Evolutionary conservation across 768 basidiomycete species (phyloP).

Genomic region (Terana coerulea): DNA sequence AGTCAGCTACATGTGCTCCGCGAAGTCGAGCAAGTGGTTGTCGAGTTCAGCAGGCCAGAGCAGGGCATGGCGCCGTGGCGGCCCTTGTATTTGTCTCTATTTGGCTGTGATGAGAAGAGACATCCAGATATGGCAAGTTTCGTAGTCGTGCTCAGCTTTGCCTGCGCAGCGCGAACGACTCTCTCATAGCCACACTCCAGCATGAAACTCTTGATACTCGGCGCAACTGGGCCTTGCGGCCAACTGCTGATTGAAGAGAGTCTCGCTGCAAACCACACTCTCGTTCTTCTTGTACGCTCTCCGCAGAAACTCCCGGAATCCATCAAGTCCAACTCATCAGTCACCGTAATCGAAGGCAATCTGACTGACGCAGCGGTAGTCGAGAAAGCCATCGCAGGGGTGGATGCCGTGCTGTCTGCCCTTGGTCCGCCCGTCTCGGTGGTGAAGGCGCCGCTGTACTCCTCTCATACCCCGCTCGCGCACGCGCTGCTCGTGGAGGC

Average conservation of each 20-base stretch:
- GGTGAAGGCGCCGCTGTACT: conserved; percentile 37
- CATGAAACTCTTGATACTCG: conserved; percentile 64
- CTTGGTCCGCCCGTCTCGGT: conserved; percentile 50
- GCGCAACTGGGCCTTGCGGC: conserved; percentile 63
- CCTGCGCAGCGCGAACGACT: not conserved
- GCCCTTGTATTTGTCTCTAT: too few relatives aligned
- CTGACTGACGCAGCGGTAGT: conserved; percentile 50
- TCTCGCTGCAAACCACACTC: conserved; percentile 39
- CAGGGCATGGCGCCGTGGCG: too few relatives aligned
- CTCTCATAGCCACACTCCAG: not conserved
- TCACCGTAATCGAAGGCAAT: conserved; percentile 51
- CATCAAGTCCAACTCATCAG: conserved; percentile 38
- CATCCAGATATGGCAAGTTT: not conserved
- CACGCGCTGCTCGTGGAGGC: conserved; percentile 44
- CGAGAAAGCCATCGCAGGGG: conserved; percentile 48
- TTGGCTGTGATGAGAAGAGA: not conserved
- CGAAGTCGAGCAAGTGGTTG: too few relatives aligned
- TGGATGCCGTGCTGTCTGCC: conserved; percentile 62
- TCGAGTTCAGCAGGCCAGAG: too few relatives aligned
- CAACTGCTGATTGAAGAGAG: conserved; percentile 52
- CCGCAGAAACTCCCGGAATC: conserved; percentile 59
- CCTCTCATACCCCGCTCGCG: conserved; percentile 54
- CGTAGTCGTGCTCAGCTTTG: not conserved
- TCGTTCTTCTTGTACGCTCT: conserved; percentile 62
- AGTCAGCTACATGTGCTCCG: too few relatives aligned